A percentile compares a stretch with the other conserved stretches of the same genome.
Evolutionary conservation across 345 rosid species (phyloP).

Genomic region (Brassica carinata): DNA sequence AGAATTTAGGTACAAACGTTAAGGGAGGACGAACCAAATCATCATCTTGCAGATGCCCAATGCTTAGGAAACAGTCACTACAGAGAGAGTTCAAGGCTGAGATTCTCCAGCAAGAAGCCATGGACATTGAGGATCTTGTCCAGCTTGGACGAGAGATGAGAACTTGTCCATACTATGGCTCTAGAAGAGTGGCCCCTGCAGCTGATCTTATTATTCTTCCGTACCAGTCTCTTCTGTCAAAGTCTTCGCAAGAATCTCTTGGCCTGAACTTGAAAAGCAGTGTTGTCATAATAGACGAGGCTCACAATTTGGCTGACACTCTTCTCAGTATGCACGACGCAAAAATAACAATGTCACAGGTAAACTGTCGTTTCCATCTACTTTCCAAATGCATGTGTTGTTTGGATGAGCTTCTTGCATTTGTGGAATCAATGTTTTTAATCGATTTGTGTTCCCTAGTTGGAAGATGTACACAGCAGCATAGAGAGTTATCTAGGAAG

Average conservation of each 20-base stretch:
- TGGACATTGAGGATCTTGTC: constrained; percentile 94
- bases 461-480: constrained; percentile 68
- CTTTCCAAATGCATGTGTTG: too few species aligned
- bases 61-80: constrained; percentile 70
- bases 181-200: constrained; percentile 65
- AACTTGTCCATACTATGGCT: constrained; percentile 95
- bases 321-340: constrained; percentile 87
- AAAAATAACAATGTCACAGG: constrained; percentile 72
- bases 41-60: constrained; percentile 75
- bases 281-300: constrained; percentile 91
- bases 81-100: constrained; percentile 61
- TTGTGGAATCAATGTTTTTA: neutral
- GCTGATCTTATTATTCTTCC: constrained; percentile 96
- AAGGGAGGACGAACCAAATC: constrained; percentile 52
- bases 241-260: constrained; percentile 91
- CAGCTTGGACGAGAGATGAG: constrained; percentile 63
- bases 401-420: too few species aligned
- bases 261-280: constrained; percentile 75
- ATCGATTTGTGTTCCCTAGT: constrained; percentile 47
- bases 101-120: constrained; percentile 58
- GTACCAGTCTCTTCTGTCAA: constrained; percentile 88
- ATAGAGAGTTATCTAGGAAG: constrained; percentile 71
- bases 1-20: constrained; percentile 66
- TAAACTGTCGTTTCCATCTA: too few species aligned
- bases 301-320: constrained; percentile 96